Conservation (phyloP, 306 rosid species). For the Castanea mollissima region DNA sequence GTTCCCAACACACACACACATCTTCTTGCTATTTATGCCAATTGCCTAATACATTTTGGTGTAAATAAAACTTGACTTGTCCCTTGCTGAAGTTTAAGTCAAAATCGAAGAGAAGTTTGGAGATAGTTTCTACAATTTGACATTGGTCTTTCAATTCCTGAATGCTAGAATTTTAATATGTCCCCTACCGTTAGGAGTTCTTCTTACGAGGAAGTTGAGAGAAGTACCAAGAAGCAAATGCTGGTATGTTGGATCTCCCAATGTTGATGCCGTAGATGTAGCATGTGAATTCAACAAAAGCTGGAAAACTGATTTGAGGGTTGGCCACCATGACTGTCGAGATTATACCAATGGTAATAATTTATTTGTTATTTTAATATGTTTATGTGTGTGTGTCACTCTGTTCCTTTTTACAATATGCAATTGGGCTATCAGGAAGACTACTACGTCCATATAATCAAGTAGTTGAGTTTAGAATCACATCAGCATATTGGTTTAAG, state of each 20-base stretch:
- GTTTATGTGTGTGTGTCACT: neutral
- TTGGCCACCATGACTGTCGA: slow-evolving; percentile 79
- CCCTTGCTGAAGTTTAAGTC: neutral
- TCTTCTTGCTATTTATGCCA: neutral
- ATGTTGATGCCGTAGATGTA: slow-evolving; percentile 38
- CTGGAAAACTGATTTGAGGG: slow-evolving; percentile 62
- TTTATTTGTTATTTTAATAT: neutral
- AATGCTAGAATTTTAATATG: neutral
- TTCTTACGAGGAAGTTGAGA: slow-evolving; percentile 58
- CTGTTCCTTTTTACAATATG: neutral
- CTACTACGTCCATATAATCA: neutral
- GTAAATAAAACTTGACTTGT: neutral
- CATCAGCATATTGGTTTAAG: neutral
- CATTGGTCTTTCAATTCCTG: neutral
- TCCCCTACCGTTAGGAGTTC: slow-evolving; percentile 44
- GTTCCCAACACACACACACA: neutral
- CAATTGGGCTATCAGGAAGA: slow-evolving; percentile 5
- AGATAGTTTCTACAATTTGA: neutral
- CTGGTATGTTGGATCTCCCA: slow-evolving; percentile 76
- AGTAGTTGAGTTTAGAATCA: too few species aligned
- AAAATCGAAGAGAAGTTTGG: neutral
- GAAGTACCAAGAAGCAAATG: slow-evolving; percentile 70
- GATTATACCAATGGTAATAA: slow-evolving; percentile 72
- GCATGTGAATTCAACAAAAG: slow-evolving; percentile 61
- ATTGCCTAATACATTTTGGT: neutral